Base-by-base conservation (phyloP, 495 filamentous ascomycete species). In the Penicillium maclennaniae region DNA sequence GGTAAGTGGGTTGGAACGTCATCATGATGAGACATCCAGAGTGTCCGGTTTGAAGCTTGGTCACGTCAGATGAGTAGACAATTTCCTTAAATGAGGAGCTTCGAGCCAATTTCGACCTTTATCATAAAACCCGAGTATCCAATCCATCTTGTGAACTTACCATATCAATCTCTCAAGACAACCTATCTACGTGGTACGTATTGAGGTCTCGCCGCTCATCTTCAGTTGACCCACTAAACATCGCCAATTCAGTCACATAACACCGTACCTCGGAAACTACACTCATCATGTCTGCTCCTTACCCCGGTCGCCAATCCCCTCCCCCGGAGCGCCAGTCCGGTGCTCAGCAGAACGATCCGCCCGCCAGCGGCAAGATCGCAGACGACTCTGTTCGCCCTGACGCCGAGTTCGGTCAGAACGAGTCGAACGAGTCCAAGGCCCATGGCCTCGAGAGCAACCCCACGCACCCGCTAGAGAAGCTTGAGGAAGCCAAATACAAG, bases 281-380 rank as follows among this genome's bases (percentile, higher is more conserved):
- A 56, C 26, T 37, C 45, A 72, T 51, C 28, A 73, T 75, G 71
- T 70, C 71, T 39, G 59, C 70, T 39, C 66, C 51, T 39, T 25
- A 78, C 69, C 60, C 77, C 62, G 88, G 90, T 68, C 86, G 85
- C 59, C 83, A 96, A 67, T 97, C 92, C 9, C 92, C 92, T 14
- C 72, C 83, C 16, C 89, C 88, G 8, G 86, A 91, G 73, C 45
- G 60, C 45, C 87, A 88, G 65, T 65, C 78, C n/a, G 82, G 78
- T 47, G 66, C 72, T 27, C 92, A 97, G 69, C 72, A 82, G 43
- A 65, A 75, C 36, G 82, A 81, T 6, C 59, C 76, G 3, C 75
- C 78, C 0, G 81, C 71, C 31, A 70, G 74, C 40, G 84, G 89
- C 56, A 77, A 86, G 57, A 81, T 79, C 43, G 68, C 68, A 6